Percentiles rank a stretch among this genome's conserved stretches.
phyloP scores from a whole-genome alignment of 164 flowering plant species.

The Tinospora cordifolia region DNA sequence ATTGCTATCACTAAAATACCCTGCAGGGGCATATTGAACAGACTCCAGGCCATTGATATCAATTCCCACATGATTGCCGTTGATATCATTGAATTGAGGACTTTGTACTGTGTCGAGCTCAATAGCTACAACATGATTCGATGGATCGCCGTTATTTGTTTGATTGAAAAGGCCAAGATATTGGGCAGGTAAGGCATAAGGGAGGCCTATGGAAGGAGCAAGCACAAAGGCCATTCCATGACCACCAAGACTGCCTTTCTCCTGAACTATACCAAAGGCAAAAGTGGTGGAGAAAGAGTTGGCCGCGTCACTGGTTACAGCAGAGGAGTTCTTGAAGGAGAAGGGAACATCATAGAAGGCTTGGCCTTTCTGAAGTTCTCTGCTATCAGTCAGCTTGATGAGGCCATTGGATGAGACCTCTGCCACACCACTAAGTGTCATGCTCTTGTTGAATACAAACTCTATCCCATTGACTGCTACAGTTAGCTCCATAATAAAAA shows the following conservation, averaged over 20 bases:
- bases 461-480: not conserved
- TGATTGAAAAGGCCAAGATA: slow-evolving; percentile 58
- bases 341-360: slow-evolving; percentile 41
- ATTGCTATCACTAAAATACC: slow-evolving; percentile 15
- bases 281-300: slow-evolving; percentile 55
- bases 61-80: slow-evolving; percentile 55
- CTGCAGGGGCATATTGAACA: slow-evolving; percentile 24
- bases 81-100: slow-evolving; percentile 42
- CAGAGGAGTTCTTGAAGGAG: slow-evolving; percentile 29
- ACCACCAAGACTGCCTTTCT: slow-evolving; percentile 39
- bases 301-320: too few relatives aligned
- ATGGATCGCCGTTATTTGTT: slow-evolving; percentile 25
- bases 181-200: slow-evolving; percentile 36
- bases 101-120: slow-evolving; percentile 61
- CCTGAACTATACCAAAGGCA: slow-evolving; percentile 41
- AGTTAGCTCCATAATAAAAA: not conserved
- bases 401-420: slow-evolving; percentile 35
- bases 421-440: slow-evolving; percentile 27
- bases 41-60: slow-evolving; percentile 42
- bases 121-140: slow-evolving; percentile 47
- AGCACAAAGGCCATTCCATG: slow-evolving; percentile 59
- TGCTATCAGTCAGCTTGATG: slow-evolving; percentile 32
- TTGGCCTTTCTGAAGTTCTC: slow-evolving; percentile 25
- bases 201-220: slow-evolving; percentile 24
- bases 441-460: not conserved